Evolutionary conservation across 2,329 filamentous ascomycete genomes (phyloP).

Genomic region (Dryadomyces sulphureus): DNA sequence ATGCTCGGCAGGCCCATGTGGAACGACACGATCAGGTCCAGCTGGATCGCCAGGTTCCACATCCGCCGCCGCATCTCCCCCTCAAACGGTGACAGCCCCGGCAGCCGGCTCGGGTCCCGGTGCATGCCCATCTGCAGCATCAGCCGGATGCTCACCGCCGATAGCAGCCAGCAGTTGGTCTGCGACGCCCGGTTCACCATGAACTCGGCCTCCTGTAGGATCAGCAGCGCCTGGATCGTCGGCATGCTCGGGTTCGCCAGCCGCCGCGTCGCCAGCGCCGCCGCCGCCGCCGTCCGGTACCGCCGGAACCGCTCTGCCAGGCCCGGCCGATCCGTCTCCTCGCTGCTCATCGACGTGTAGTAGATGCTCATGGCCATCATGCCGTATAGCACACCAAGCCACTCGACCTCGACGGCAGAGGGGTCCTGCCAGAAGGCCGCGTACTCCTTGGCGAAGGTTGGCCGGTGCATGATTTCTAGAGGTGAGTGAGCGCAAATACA

Average conservation of each 20-base stretch:
- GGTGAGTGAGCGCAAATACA: not conserved
- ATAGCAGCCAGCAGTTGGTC: constrained; percentile 38
- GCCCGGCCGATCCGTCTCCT: constrained; percentile 17
- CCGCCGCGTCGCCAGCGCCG: constrained; percentile 33
- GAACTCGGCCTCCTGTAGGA: constrained; percentile 40
- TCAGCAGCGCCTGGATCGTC: constrained; percentile 34
- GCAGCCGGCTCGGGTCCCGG: constrained; percentile 36
- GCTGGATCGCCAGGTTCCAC: constrained; percentile 39
- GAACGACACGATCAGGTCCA: constrained; percentile 51
- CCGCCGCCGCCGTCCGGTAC: constrained; percentile 34
- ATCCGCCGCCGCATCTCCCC: constrained; percentile 38
- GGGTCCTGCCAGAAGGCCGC: constrained; percentile 17
- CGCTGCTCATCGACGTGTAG: constrained; percentile 28
- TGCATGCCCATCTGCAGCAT: constrained; percentile 46
- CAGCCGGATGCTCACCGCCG: constrained; percentile 33
- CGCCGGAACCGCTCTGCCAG: constrained; percentile 30
- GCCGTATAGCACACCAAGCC: constrained; percentile 18
- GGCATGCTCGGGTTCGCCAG: constrained; percentile 32
- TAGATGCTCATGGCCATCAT: constrained; percentile 20
- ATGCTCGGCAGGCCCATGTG: constrained; percentile 54
- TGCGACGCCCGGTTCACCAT: constrained; percentile 33
- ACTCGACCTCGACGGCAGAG: constrained; percentile 10
- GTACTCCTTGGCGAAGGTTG: constrained; percentile 17
- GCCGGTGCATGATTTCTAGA: constrained; percentile 37
- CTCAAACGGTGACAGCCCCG: constrained; percentile 33